Conservation (phyloP, 805 yeast genomes). For the Kodamaea kakaduensis region DNA sequence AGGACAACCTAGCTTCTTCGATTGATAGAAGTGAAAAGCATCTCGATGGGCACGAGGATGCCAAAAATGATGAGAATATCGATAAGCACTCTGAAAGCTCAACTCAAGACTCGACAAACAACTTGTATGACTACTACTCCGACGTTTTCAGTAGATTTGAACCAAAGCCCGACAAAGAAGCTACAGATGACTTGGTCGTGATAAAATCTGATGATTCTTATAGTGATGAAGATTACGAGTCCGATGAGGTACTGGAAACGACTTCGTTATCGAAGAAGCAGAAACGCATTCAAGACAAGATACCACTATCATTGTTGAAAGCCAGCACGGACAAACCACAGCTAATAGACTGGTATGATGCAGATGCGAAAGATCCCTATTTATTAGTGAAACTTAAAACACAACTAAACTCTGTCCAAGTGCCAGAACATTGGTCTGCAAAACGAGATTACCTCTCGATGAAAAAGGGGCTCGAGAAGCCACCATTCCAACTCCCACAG, state of each 20-base stretch:
- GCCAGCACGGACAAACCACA: conserved; percentile 60
- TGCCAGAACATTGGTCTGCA: conserved; percentile 81
- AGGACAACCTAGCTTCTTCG: too few species aligned
- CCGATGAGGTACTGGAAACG: conserved; percentile 1
- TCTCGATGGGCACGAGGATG: conserved; percentile 10
- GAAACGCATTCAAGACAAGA: conserved; percentile 47
- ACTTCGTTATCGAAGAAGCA: conserved; percentile 44
- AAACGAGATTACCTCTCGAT: conserved; percentile 72
- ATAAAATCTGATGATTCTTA: conserved; percentile 1
- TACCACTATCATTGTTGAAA: conserved; percentile 67
- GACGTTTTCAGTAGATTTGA: background rate
- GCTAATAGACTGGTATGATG: conserved; percentile 81
- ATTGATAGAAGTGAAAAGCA: background rate
- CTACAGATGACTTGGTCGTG: background rate
- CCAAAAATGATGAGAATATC: conserved; percentile 19
- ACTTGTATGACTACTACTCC: too few species aligned
- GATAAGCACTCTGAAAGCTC: conserved; percentile 18
- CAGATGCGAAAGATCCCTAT: conserved; percentile 76
- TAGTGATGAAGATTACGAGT: conserved; percentile 1
- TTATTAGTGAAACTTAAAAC: conserved; percentile 62
- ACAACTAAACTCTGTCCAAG: conserved; percentile 61
- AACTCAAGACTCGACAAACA: too few species aligned
- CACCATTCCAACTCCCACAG: conserved; percentile 73
- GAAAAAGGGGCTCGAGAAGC: conserved; percentile 60
- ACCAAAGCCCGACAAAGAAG: background rate